Conservation (phyloP, 306 rosid genomes). For the Rosa lucieae region DNA sequence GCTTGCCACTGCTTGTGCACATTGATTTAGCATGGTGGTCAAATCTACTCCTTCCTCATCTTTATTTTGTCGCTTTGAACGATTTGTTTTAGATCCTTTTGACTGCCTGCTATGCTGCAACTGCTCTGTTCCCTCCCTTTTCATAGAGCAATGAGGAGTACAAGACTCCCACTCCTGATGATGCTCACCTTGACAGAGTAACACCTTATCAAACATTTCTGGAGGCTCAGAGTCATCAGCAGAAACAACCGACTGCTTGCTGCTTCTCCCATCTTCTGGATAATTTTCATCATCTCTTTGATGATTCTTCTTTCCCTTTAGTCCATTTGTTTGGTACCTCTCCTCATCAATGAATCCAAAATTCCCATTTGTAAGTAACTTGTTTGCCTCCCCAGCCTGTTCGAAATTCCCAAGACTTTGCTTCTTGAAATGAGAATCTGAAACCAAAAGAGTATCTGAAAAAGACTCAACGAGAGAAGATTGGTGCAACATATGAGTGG, state of each 20-base stretch:
- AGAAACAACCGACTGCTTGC: conserved; percentile 29
- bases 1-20: conserved; percentile 39
- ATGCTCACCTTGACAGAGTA: conserved; percentile 16
- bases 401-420: too few relatives aligned
- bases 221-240: conserved; percentile 26
- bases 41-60: conserved; percentile 30
- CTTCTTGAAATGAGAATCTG: too few relatives aligned
- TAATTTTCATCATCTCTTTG: conserved; percentile 10
- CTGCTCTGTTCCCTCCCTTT: conserved; percentile 16
- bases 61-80: conserved; percentile 5
- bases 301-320: conserved; percentile 27
- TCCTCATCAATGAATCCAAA: too few relatives aligned
- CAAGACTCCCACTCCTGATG: not conserved
- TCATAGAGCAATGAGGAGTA: not conserved
- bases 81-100: conserved; percentile 13
- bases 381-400: too few relatives aligned
- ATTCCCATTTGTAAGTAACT: too few relatives aligned
- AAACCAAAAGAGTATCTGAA: too few relatives aligned
- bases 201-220: conserved; percentile 35
- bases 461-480: too few relatives aligned
- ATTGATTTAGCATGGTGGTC: conserved; percentile 31
- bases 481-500: too few relatives aligned
- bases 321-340: too few relatives aligned
- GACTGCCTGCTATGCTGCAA: not conserved
- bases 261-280: conserved; percentile 22